These are phyloP conservation scores for Metrosideros polymorpha DNA, from an alignment of 441 rosid species.

Conservation along the genomic window DNA sequence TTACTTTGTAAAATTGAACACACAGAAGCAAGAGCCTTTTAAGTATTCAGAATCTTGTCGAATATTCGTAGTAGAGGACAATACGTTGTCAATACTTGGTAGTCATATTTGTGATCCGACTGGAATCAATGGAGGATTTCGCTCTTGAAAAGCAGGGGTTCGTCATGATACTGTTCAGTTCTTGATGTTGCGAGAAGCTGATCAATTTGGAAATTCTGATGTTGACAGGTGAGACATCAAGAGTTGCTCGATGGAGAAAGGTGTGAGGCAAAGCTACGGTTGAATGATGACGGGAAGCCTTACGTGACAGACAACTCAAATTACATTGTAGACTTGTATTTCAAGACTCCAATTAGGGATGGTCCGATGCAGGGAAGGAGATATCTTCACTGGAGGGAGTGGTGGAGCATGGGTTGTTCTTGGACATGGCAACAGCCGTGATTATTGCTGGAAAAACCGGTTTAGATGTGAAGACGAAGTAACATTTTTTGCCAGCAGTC, in stretches of 20 bases:
- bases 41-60: neutral
- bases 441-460: constrained; percentile 68
- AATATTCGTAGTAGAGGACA: neutral
- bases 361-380: constrained; percentile 46
- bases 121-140: neutral
- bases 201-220: neutral
- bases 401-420: constrained; percentile 77
- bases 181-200: neutral
- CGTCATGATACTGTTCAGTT: neutral
- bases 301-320: neutral
- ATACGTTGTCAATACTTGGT: neutral
- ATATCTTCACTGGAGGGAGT: constrained; percentile 63
- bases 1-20: neutral
- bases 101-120: neutral
- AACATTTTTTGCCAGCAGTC: constrained; percentile 6
- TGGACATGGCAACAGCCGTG: constrained; percentile 74
- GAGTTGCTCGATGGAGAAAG: neutral
- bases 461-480: constrained; percentile 52
- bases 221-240: neutral
- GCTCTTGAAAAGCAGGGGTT: neutral
- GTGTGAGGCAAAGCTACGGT: neutral
- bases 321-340: constrained; percentile 1
- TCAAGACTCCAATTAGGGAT: constrained; percentile 21
- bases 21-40: neutral
- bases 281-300: neutral